Evolutionary conservation across 352 stramenopile species (phyloP).

Genomic region (Pythium scleroteichum): DNA sequence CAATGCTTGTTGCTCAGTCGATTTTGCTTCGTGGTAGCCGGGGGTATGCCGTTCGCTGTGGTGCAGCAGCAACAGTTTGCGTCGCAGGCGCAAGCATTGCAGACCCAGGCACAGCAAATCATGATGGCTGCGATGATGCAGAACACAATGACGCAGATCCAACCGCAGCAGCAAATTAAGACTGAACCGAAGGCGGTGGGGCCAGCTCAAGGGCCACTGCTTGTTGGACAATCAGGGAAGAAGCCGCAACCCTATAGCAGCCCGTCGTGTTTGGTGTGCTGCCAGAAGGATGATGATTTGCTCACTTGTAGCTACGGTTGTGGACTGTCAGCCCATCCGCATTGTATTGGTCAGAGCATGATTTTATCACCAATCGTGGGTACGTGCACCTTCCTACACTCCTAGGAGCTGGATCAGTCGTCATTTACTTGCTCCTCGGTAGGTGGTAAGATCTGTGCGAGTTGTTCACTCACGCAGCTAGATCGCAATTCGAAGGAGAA

Average conservation of each 20-base stretch:
- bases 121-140: constrained; percentile 23
- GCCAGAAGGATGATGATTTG: constrained; percentile 43
- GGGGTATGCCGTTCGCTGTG: constrained; percentile 5
- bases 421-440: not conserved
- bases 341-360: constrained; percentile 62
- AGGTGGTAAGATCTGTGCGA: constrained; percentile 71
- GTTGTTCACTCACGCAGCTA: constrained; percentile 70
- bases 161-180: constrained; percentile 17
- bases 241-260: constrained; percentile 19
- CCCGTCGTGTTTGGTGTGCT: constrained; percentile 49
- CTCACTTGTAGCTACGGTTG: constrained; percentile 65
- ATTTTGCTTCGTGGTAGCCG: not conserved
- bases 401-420: constrained; percentile 2
- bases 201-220: not conserved
- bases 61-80: constrained; percentile 6
- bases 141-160: constrained; percentile 12
- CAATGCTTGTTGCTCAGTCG: not conserved
- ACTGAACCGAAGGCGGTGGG: not conserved
- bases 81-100: constrained; percentile 1
- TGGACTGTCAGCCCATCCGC: constrained; percentile 50
- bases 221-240: constrained; percentile 6
- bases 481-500: constrained; percentile 71
- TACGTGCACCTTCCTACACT: not conserved
- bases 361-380: constrained; percentile 33
- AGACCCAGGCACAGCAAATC: constrained; percentile 24